Evolutionary conservation across 2,329 filamentous ascomycete genomes (phyloP), one percentile per base, ranked within the genome.

Genomic region (Diaporthe sp.): DNA sequence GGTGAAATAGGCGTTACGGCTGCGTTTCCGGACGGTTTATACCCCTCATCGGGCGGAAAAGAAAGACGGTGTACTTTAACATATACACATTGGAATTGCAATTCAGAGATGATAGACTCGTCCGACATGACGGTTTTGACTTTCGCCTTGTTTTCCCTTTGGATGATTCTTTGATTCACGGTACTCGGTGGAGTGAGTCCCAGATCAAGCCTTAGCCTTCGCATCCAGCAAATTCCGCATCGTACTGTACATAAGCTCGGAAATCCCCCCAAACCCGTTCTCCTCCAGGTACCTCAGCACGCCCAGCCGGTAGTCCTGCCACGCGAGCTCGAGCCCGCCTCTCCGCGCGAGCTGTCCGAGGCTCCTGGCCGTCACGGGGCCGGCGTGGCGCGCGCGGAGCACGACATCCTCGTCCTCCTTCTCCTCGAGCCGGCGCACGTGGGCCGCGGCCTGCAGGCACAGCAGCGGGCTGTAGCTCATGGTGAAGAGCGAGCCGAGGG

Each of bases 221-320:
- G 84, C 83, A 76, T 86, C 90, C 84, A 91, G 92, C 79, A 96
- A 84, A 70, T 93, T 91, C 82, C 93, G 95, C 90, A 97, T 95
- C 1, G 94, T 96, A 79, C 92, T 94, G 82, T 94, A 94, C 88
- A 97, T 93, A 80, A 97, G 84, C 77, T 92, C 88, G 22, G 90
- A 89, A 42, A 96, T 87, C 0, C 95, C 95, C 15, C 83, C 84
- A 61, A 94, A 87, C 0, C 93, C 93, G 72, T 88, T 89, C 8
- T 84, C 86, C 75, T 93, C 92, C 77, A 97, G 83, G 84, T 92
- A 91, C 68, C 88, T 87, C 74, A 98, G 84, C 77, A 96, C 92
- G n/a, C 91, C 89, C 8, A 95, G 86, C 75, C 94, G 89, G 82
- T 95, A 98, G 68, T 94, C 91, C 79, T 93, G 91, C 93, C 94